Percentiles rank a stretch among this genome's conserved stretches.
phyloP scores from a whole-genome alignment of 371 early-diverging fungal genomes.

The Basidiobolus meristosporus region DNA sequence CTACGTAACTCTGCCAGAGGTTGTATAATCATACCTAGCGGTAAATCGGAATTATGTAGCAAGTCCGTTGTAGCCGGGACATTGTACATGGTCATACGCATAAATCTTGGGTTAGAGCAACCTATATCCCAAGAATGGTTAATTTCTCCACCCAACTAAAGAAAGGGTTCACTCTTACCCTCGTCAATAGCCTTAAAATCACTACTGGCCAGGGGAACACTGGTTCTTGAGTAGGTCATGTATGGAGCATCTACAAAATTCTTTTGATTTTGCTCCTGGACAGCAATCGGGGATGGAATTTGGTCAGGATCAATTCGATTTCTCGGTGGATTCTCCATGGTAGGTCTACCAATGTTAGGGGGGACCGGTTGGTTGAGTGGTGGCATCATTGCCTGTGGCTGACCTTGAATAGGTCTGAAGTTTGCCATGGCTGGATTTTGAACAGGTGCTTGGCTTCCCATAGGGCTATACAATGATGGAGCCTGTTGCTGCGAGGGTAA shows the following conservation, averaged over 20 bases:
- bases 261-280: constrained; percentile 59
- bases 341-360: constrained; percentile 3
- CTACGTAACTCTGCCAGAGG: constrained; percentile 66
- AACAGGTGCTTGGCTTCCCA: neutral
- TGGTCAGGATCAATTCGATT: constrained; percentile 81
- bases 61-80: constrained; percentile 68
- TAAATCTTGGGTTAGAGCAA: constrained; percentile 82
- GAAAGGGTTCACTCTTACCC: constrained; percentile 16
- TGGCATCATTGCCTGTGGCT: neutral
- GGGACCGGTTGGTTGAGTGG: neutral
- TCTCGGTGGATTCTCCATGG: constrained; percentile 13
- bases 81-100: constrained; percentile 69
- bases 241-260: constrained; percentile 36
- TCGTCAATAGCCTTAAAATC: constrained; percentile 68
- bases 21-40: constrained; percentile 77
- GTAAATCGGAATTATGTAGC: constrained; percentile 47
- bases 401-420: neutral
- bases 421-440: neutral
- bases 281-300: constrained; percentile 76
- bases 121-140: constrained; percentile 15
- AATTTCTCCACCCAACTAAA: neutral
- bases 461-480: neutral
- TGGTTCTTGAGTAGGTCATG: constrained; percentile 38
- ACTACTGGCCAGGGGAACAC: constrained; percentile 64
- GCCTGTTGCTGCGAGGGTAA: neutral